Evolutionary conservation across 371 early-diverging fungal species (phyloP).

Genomic region (Rhizopus arrhizus): DNA sequence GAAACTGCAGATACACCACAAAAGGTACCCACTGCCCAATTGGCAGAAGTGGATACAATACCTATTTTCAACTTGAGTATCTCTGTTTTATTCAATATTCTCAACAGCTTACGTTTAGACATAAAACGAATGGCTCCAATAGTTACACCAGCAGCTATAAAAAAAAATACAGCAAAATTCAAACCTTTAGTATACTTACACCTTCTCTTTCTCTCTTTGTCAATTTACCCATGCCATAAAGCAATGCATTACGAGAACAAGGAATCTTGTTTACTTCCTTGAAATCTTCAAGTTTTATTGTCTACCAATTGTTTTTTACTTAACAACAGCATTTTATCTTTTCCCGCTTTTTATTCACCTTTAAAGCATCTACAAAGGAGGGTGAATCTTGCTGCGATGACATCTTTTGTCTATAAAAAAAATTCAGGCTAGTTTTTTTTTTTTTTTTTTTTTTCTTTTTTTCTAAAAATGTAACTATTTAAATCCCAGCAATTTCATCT

Average conservation of each 20-base stretch:
- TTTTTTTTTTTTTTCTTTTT: conserved; percentile 10
- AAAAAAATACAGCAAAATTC: neutral
- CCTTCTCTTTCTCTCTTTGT: neutral
- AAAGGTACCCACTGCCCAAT: conserved; percentile 55
- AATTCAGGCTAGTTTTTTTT: neutral
- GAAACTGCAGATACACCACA: conserved; percentile 43
- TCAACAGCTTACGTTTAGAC: conserved; percentile 29
- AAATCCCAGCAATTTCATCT: neutral
- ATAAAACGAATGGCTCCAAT: conserved; percentile 46
- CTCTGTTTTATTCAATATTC: neutral
- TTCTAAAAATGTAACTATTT: neutral
- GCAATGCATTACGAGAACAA: conserved; percentile 50
- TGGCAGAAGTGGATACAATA: conserved; percentile 41
- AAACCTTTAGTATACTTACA: neutral
- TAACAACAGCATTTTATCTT: too few species aligned
- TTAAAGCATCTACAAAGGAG: conserved; percentile 31
- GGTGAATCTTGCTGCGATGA: conserved; percentile 22
- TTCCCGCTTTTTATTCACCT: conserved; percentile 10
- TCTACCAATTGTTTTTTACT: conserved; percentile 24
- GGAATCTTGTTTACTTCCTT: conserved; percentile 50
- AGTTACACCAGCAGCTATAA: conserved; percentile 43
- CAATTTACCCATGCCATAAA: conserved; percentile 50
- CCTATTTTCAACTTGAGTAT: neutral
- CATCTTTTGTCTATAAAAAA: conserved; percentile 5
- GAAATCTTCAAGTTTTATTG: conserved; percentile 51